Evolutionary conservation across 2,329 filamentous ascomycete species (phyloP).

Genomic region (Botryotinia globosa): DNA sequence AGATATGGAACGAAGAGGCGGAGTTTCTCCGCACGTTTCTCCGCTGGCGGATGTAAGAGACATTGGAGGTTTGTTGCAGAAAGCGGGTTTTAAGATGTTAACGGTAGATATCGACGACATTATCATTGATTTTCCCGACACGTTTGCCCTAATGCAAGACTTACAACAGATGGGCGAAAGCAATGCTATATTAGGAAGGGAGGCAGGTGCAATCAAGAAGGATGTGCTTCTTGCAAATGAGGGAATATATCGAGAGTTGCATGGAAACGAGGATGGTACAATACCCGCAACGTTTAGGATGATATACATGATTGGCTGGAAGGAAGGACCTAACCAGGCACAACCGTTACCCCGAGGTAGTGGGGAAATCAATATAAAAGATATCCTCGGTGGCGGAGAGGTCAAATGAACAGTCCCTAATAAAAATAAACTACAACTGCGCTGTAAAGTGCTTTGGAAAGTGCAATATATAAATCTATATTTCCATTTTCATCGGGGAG

Average conservation of each 20-base stretch:
- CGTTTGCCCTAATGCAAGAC: conserved; percentile 88
- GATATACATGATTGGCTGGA: conserved; percentile 99
- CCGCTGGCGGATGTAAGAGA: conserved; percentile 90
- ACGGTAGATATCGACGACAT: conserved; percentile 98
- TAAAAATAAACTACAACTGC: not conserved
- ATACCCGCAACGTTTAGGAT: conserved; percentile 90
- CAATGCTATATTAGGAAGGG: conserved; percentile 83
- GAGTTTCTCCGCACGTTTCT: conserved; percentile 85
- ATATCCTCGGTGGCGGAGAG: conserved; percentile 55
- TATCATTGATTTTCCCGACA: conserved; percentile 88
- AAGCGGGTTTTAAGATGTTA: conserved; percentile 89
- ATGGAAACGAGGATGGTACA: conserved; percentile 74
- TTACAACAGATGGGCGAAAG: conserved; percentile 95
- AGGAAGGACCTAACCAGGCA: conserved; percentile 73
- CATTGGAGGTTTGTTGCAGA: conserved; percentile 80
- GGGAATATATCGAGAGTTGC: conserved; percentile 81
- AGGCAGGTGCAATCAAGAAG: conserved; percentile 71
- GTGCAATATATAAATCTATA: not conserved
- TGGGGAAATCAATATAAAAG: conserved; percentile 83
- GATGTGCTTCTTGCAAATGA: conserved; percentile 87
- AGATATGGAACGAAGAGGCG: conserved; percentile 85
- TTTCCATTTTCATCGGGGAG: not conserved
- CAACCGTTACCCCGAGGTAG: conserved; percentile 80
- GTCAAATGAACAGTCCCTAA: conserved; percentile 26
- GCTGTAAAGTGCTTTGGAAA: not conserved